phyloP scores from a whole-genome alignment of 2,329 filamentous ascomycete species.

The Ophiosphaerella herpotricha region DNA sequence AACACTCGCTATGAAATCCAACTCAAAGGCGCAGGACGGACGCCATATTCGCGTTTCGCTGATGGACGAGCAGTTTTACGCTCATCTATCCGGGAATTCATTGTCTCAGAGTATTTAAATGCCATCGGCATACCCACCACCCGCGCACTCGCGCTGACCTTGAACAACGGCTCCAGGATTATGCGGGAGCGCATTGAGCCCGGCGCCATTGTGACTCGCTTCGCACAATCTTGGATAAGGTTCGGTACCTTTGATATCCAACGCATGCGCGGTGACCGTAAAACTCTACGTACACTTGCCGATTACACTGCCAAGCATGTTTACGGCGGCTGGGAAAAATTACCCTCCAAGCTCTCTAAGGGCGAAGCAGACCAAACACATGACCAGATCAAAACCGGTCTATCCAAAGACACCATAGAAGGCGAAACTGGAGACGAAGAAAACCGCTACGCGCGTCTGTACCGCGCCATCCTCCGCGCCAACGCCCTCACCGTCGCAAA shows the following conservation, averaged over 20 bases:
- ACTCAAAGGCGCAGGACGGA: slow-evolving; percentile 90
- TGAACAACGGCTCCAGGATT: slow-evolving; percentile 67
- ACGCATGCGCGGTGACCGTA: slow-evolving; percentile 77
- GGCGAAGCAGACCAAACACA: slow-evolving; percentile 56
- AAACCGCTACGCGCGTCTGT: slow-evolving; percentile 86
- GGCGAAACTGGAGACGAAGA: slow-evolving; percentile 71
- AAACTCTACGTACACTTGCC: slow-evolving; percentile 72
- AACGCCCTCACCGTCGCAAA: slow-evolving; percentile 88
- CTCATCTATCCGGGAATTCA: slow-evolving; percentile 90
- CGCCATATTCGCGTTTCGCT: slow-evolving; percentile 94
- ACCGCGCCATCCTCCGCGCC: slow-evolving; percentile 81
- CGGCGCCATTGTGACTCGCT: slow-evolving; percentile 88
- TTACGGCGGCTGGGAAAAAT: slow-evolving; percentile 82
- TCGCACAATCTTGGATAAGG: slow-evolving; percentile 88
- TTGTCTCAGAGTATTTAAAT: slow-evolving; percentile 88
- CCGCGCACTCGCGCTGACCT: slow-evolving; percentile 79
- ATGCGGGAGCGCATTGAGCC: slow-evolving; percentile 81
- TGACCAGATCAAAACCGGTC: slow-evolving; percentile 50
- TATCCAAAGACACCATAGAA: slow-evolving; percentile 65
- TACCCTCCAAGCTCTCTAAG: slow-evolving; percentile 64
- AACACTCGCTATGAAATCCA: slow-evolving; percentile 85
- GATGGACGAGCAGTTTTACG: slow-evolving; percentile 93
- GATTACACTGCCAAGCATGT: slow-evolving; percentile 88
- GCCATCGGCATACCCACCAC: slow-evolving; percentile 86
- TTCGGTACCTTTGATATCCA: slow-evolving; percentile 97